Base-by-base conservation (phyloP, 257 asterid species). In the Solanum pennellii region DNA sequence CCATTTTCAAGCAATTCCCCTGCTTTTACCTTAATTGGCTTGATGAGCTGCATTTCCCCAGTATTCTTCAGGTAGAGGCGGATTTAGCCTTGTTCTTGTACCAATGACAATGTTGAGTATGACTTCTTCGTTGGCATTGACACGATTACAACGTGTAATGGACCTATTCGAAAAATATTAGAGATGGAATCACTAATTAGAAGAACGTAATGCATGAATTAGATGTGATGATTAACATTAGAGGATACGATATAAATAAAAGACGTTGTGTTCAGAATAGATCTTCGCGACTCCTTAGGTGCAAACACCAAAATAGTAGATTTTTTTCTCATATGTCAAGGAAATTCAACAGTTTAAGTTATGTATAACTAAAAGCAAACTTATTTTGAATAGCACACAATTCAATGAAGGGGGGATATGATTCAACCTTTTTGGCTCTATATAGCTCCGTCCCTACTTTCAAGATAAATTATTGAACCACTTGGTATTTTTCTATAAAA, bases 41-140 rank as follows among this genome's bases (percentile, higher is more conserved):
- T 83, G 2, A 62, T 3, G 10, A 31, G 68, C 13, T 1, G 91
- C 90, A 44, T 91, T 89, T 27, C 95, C 96, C 15, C 91, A 93
- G 44, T 91, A 93, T 1, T 90, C 92, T 0, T 89, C 84, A 0
- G 90, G 72, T 42, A 94, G 44, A 8, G 91, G 91, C 1, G 87
- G 92, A 52, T 20, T 56, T 15, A 92, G 69, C 89, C 95, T 89
- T 2, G 31, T 44, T 52, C 96, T 91, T 12, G 91, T 88, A 1
- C 92, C 91, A 0, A 86, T 15, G 14, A 12, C 9, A 5, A 86
- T 72, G 69, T 0, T 29, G 41, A 72, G 4, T 0, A 31, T 37
- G 11, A 86, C 73, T 14, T 86, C 72, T 72, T 86, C 83, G 0
- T 72, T 27, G 16, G 2, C 3, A 12, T 72, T 13, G 1, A 72